Base-by-base conservation (phyloP, 352 stramenopile species). In the Phytophthora ohioensis region DNA sequence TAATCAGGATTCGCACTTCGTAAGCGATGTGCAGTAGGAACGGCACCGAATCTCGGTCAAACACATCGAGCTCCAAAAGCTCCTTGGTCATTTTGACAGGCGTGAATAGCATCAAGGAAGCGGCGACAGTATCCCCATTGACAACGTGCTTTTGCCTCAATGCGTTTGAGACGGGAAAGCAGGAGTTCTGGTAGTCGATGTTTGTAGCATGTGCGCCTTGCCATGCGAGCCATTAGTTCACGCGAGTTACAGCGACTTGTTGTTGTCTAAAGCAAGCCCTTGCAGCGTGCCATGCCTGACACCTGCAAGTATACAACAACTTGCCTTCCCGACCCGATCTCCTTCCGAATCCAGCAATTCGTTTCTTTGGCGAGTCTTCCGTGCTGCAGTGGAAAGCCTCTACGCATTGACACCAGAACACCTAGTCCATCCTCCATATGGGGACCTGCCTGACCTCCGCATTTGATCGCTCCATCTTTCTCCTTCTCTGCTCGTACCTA, bases 311-410 rank as follows among this genome's bases (percentile, higher is more conserved):
- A n/a, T 30, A 60, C 48, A 53, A 67, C 48, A 54, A 31, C 17
- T 49, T 10, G 36, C 36, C 35, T 58, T 66, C 58, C 58, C 36
- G 58, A 57, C 38, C 46, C 58, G 15, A 52, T 69, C 61, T 56
- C 42, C 21, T 48, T 57, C 54, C n/a, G 10, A 35, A 31, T 60
- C 52, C 34, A 21, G 17, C 11, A n/a, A 48, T 39, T 68, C 60
- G 27, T 51, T 67, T 67, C 38, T 67, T 67, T 67, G 39, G 48
- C 34, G 35, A 61, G 39, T 53, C 38, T 36, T 47, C 36, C 30
- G 59, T 68, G 45, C n/a, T 46, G 36, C 31, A 48, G 55, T 71
- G 63, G 63, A 71, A 66, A 71, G 60, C 60, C 60, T 68, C 60
- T 38, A 47, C 30, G 41, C 7, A 31, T 56, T 32, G 46, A 45